Base-by-base conservation (phyloP, 768 basidiomycete genomes). In the Kwoniella sp. region DNA sequence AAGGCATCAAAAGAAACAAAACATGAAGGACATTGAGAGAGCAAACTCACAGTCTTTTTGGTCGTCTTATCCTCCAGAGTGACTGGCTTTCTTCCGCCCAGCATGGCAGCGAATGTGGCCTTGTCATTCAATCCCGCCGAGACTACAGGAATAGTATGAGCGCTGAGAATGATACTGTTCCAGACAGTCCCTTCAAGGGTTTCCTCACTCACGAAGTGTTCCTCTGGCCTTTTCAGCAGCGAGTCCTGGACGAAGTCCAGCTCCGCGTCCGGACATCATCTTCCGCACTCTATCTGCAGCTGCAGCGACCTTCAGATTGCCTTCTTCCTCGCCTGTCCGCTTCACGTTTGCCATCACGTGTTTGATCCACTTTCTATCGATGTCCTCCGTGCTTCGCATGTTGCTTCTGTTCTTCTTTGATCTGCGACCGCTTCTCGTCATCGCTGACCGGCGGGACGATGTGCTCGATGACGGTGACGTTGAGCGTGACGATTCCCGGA, bases 1-100 rank as follows among this genome's bases (percentile, higher is more conserved):
- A 11, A 9, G n/a, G n/a, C n/a, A n/a, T n/a, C n/a, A n/a, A n/a
- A n/a, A n/a, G n/a, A n/a, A n/a, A n/a, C n/a, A n/a, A n/a, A n/a
- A n/a, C n/a, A n/a, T n/a, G n/a, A n/a, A n/a, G n/a, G n/a, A n/a
- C n/a, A n/a, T n/a, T 13, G 17, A 17, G 41, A 45, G 17, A 11
- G 11, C 3, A 20, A 11, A 57, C 37, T 41, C 4, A 55, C 54
- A 31, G 54, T n/a, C 28, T 55, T 55, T 34, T 38, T 57, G 22
- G 30, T 45, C 29, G 56, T 57, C 37, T 45, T 57, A 7, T 59
- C 58, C 28, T 59, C 58, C 7, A 59, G 20, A 9, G 58, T 59
- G 17, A 41, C 3, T 28, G 29, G 45, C 25, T 22, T 59, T 22
- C 38, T 38, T 48, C 25, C 25, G 17, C 47, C 30, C 47, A 59